Conservation (phyloP, 768 basidiomycete species). For the Podaxis mareebaensis region DNA sequence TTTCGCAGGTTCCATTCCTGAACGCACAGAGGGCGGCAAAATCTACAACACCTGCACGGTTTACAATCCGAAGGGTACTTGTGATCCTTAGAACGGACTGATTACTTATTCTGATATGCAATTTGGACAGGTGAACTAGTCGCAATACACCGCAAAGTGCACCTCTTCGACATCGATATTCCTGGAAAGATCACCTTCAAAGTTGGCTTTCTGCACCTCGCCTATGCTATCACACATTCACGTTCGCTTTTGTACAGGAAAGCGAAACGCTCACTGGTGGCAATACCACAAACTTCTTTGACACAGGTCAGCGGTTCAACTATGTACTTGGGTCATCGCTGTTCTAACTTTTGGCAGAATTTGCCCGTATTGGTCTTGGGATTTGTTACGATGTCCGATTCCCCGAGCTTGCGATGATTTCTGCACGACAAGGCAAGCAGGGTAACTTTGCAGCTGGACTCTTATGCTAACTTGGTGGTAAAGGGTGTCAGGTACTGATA, state of each 20-base stretch:
- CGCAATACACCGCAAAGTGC: conserved; percentile 89
- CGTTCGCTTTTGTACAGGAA: conserved; percentile 50
- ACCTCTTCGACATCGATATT: conserved; percentile 97
- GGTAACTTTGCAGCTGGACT: neutral
- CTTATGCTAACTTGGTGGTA: neutral
- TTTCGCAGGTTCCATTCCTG: conserved; percentile 84
- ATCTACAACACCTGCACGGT: conserved; percentile 94
- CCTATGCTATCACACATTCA: conserved; percentile 11
- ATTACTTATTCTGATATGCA: conserved; percentile 13
- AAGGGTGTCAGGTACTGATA: conserved; percentile 84
- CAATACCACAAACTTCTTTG: conserved; percentile 71
- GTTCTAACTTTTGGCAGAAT: conserved; percentile 50
- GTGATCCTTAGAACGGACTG: neutral
- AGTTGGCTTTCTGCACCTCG: conserved; percentile 34
- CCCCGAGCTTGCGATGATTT: conserved; percentile 91
- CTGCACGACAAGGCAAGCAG: conserved; percentile 75
- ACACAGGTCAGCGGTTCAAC: conserved; percentile 63
- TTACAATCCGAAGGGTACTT: conserved; percentile 74
- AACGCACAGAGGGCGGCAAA: conserved; percentile 58
- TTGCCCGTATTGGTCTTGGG: conserved; percentile 94
- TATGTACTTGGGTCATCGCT: conserved; percentile 5
- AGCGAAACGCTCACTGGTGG: conserved; percentile 87
- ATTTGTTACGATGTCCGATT: conserved; percentile 97
- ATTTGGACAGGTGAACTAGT: conserved; percentile 70
- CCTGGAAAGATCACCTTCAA: conserved; percentile 90